These are phyloP conservation scores for Pontederia paniculata DNA, from an alignment of 176 grass and related monocot genomes.

Conservation along the genomic window DNA sequence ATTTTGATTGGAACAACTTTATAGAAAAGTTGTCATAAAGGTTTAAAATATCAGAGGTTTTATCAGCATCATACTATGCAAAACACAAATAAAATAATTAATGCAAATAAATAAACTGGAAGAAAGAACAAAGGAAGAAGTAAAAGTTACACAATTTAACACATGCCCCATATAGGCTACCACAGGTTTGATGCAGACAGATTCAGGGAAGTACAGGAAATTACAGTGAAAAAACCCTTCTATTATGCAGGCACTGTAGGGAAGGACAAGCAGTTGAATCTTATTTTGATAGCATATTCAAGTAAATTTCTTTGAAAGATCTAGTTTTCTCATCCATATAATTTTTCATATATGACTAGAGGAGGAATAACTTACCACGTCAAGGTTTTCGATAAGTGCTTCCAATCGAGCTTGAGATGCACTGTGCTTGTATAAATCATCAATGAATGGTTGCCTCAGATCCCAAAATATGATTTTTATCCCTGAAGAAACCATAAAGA, in stretches of 20 bases:
- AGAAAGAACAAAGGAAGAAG: no score
- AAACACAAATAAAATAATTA: neutral
- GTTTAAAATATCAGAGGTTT: no score
- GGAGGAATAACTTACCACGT: slow-evolving; percentile 44
- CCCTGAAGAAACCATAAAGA: slow-evolving; percentile 39
- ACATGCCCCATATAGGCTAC: no score
- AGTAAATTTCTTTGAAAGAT: neutral
- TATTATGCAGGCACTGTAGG: no score
- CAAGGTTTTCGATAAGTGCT: slow-evolving; percentile 59
- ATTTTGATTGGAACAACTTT: no score
- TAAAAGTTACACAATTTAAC: no score
- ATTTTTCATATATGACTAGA: slow-evolving; percentile 10
- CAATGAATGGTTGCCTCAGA: slow-evolving; percentile 75
- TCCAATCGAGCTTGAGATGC: slow-evolving; percentile 66
- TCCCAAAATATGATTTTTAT: slow-evolving; percentile 98
- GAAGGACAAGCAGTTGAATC: no score
- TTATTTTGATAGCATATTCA: neutral
- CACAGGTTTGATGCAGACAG: no score
- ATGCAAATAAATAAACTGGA: slow-evolving; percentile 4
- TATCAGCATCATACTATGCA: neutral
- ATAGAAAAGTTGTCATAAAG: no score
- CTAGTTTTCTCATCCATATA: neutral
- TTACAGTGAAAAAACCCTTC: no score
- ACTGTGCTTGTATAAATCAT: slow-evolving; percentile 72
- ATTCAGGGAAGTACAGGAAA: no score